A percentile compares a stretch with the other conserved stretches of the same genome.
phyloP scores from a whole-genome alignment of 345 rosid species.

The Brassica napus region Da-Ae NC_063434.1:7963001-7963500 shows the following conservation, averaged over 20 bases:
- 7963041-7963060: constrained; percentile 88
- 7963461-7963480: neutral
- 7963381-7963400: constrained; percentile 77
- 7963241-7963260: constrained; percentile 51
- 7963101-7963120: constrained; percentile 50
- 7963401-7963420: constrained; percentile 89
- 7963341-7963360: constrained; percentile 79
- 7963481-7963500: neutral
- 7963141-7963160: constrained; percentile 63
- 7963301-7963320: neutral
- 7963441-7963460: constrained; percentile 15
- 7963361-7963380: constrained; percentile 85
- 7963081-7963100: constrained; percentile 76
- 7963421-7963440: neutral
- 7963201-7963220: constrained; percentile 63
- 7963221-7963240: constrained; percentile 77
- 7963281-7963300: neutral
- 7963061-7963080: constrained; percentile 86
- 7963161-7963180: constrained; percentile 30
- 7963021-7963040: constrained; percentile 45
- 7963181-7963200: constrained; percentile 51
- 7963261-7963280: neutral
- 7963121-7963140: constrained; percentile 79
- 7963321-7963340: constrained; percentile 83
- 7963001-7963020: neutral